Conservation (phyloP, 2,329 filamentous ascomycete genomes). For the Colletotrichum abscissum region DNA sequence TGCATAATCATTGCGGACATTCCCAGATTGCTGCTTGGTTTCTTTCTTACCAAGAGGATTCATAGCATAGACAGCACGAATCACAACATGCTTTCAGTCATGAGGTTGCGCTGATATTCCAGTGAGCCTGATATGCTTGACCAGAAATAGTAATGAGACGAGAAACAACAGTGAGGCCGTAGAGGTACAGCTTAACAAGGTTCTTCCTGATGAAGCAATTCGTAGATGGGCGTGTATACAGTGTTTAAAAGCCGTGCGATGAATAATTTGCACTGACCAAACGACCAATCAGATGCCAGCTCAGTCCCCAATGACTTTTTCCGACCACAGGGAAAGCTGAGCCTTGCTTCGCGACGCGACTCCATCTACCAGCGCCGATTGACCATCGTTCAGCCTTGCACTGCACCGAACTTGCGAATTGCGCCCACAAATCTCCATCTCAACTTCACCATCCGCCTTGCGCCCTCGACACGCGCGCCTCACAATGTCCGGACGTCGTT, state of each 20-base stretch:
- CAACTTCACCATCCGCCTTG: neutral
- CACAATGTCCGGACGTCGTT: constrained; percentile 31
- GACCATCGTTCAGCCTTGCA: constrained; percentile 30
- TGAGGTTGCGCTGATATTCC: neutral
- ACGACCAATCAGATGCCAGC: constrained; percentile 2
- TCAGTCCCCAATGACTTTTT: constrained; percentile 24
- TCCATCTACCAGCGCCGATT: constrained; percentile 26
- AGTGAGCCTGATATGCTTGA: neutral
- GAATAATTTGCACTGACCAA: rapidly evolving
- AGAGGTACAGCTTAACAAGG: neutral
- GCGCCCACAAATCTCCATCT: neutral
- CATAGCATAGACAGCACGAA: neutral
- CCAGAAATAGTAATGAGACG: neutral
- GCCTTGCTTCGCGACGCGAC: constrained; percentile 33
- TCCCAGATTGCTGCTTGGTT: constrained; percentile 6
- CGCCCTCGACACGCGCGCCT: neutral
- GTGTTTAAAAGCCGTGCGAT: neutral
- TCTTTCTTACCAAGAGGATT: neutral
- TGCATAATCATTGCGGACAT: constrained; percentile 1
- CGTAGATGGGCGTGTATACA: neutral
- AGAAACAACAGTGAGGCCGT: neutral
- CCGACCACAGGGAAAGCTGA: neutral
- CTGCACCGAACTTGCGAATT: neutral
- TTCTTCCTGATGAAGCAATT: neutral
- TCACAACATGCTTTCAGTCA: neutral